These are phyloP conservation scores for Candida ipomoeae DNA, from an alignment of 805 yeast genomes.

Conservation along the genomic window DNA sequence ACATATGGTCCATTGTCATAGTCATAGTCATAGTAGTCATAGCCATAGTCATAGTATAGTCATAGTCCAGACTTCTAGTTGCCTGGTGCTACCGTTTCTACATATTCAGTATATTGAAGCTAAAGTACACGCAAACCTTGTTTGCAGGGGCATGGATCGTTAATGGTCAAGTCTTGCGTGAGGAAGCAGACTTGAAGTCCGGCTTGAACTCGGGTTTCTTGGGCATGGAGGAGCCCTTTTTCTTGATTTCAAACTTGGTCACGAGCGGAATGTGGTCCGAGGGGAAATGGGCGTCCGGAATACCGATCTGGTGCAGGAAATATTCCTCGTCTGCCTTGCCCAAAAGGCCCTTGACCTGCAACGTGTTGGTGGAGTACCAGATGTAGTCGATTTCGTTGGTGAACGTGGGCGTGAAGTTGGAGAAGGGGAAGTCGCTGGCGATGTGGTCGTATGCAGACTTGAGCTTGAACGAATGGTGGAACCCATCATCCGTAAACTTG, in stretches of 20 bases:
- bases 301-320: constrained; percentile 72
- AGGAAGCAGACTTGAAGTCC: constrained; percentile 38
- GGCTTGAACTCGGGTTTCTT: constrained; percentile 43
- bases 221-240: constrained; percentile 25
- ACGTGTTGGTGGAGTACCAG: constrained; percentile 83
- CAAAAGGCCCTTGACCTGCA: constrained; percentile 78
- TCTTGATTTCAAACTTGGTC: constrained; percentile 69
- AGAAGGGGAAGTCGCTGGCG: constrained; percentile 82
- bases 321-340: constrained; percentile 83
- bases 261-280: constrained; percentile 92
- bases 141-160: constrained; percentile 5
- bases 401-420: constrained; percentile 91
- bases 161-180: constrained; percentile 35
- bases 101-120: constrained; percentile 6
- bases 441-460: constrained; percentile 80
- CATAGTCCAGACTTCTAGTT: too few species aligned
- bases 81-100: too few species aligned
- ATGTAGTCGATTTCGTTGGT: constrained; percentile 92
- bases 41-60: too few species aligned
- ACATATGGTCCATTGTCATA: too few species aligned
- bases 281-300: constrained; percentile 91
- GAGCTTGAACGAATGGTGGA: constrained; percentile 73
- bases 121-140: constrained; percentile 15
- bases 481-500: constrained; percentile 82
- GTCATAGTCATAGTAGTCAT: too few species aligned